These are phyloP conservation scores for Boletus rubroflammeus DNA, from an alignment of 768 basidiomycete species.

Conservation along the genomic window DNA sequence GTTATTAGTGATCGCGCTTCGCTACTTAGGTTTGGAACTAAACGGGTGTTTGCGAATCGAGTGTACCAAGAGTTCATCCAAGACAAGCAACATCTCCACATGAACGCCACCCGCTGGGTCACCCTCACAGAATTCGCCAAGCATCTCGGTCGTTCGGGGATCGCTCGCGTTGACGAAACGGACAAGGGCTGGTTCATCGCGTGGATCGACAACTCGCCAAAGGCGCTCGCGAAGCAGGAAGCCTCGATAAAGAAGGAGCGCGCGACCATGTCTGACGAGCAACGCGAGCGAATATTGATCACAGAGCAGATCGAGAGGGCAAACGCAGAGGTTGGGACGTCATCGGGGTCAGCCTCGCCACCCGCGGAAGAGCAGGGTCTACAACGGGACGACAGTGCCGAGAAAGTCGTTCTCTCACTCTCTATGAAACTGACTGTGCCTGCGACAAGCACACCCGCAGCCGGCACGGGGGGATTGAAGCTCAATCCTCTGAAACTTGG, in stretches of 20 bases:
- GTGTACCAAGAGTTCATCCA: slow-evolving; percentile 98
- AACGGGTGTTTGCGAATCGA: slow-evolving; percentile 89
- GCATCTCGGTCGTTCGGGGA: slow-evolving; percentile 78
- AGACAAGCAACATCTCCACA: slow-evolving; percentile 92
- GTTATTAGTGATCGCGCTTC: background rate
- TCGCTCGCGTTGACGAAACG: slow-evolving; percentile 93
- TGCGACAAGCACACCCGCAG: slow-evolving; percentile 27
- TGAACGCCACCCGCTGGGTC: slow-evolving; percentile 98
- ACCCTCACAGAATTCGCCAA: slow-evolving; percentile 95
- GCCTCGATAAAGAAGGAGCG: slow-evolving; percentile 90
- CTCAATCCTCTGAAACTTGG: slow-evolving; percentile 45
- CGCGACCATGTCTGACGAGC: slow-evolving; percentile 88
- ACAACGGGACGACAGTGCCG: slow-evolving; percentile 66
- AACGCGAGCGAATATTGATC: slow-evolving; percentile 85
- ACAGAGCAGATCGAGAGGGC: slow-evolving; percentile 94
- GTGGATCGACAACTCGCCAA: slow-evolving; percentile 97
- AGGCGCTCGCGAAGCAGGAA: slow-evolving; percentile 87
- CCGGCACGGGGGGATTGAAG: slow-evolving; percentile 47
- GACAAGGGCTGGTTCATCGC: slow-evolving; percentile 98
- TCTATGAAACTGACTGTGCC: slow-evolving; percentile 48
- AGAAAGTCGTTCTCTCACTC: slow-evolving; percentile 75
- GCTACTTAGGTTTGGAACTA: slow-evolving; percentile 74
- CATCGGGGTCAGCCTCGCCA: slow-evolving; percentile 32
- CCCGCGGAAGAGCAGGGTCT: slow-evolving; percentile 52
- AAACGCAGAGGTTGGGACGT: slow-evolving; percentile 39